These are phyloP conservation scores for Bruguiera parviflora DNA, from an alignment of 345 rosid genomes.

Conservation along the genomic window DNA sequence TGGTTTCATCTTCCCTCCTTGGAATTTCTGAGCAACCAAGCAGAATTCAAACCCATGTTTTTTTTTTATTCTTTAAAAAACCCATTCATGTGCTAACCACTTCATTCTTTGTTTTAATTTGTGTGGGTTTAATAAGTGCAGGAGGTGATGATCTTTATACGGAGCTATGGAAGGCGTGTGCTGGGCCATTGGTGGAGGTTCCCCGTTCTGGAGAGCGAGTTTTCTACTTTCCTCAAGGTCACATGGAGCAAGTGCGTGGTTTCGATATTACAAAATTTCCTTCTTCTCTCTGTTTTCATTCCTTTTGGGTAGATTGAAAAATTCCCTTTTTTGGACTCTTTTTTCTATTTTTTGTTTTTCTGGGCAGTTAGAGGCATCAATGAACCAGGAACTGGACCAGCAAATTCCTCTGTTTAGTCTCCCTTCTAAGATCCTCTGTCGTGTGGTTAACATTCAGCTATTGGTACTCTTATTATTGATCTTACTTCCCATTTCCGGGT, in stretches of 20 bases:
- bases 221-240: constrained; percentile 90
- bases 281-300: constrained; percentile 16
- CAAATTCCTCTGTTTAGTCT: constrained; percentile 63
- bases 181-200: constrained; percentile 78
- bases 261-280: neutral
- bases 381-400: constrained; percentile 71
- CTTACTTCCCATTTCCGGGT: neutral
- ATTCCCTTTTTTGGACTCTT: neutral
- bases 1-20: constrained; percentile 4
- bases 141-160: constrained; percentile 49
- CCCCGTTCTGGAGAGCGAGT: constrained; percentile 61
- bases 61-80: neutral
- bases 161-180: constrained; percentile 84
- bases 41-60: neutral
- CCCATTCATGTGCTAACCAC: neutral
- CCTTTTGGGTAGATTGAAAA: constrained; percentile 3
- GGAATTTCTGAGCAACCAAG: constrained; percentile 21
- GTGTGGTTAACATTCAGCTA: constrained; percentile 61
- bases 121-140: constrained; percentile 23
- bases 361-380: constrained; percentile 78
- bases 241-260: constrained; percentile 77
- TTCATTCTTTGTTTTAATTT: constrained; percentile 6
- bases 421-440: constrained; percentile 78
- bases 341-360: constrained; percentile 9
- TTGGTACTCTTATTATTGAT: constrained; percentile 43